Conservation (phyloP, 129 eudicot species). For the Scalesia atractyloides region DNA sequence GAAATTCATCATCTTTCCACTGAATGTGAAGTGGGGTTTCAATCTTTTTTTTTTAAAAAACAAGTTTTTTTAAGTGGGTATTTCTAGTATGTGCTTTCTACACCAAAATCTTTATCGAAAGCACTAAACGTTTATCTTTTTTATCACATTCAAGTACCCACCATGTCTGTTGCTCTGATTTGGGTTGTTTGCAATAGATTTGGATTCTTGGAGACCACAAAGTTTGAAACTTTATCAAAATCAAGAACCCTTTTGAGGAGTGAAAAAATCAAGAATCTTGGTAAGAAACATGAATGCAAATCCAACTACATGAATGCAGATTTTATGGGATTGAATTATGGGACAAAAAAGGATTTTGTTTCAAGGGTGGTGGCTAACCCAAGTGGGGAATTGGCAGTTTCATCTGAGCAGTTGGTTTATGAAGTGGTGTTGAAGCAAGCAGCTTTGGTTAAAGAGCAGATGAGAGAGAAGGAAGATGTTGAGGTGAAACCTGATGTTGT, state of each 20-base stretch:
- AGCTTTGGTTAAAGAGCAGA: constrained; percentile 77
- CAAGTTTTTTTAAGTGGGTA: constrained; percentile 34
- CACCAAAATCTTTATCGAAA: background rate
- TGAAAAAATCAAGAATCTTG: constrained; percentile 44
- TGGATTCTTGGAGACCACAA: constrained; percentile 58
- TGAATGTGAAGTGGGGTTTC: constrained; percentile 45
- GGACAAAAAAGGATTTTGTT: constrained; percentile 33
- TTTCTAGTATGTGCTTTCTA: constrained; percentile 6
- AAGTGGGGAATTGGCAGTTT: constrained; percentile 62
- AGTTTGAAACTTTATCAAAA: constrained; percentile 44
- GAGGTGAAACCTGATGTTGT: constrained; percentile 87
- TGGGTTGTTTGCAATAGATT: constrained; percentile 61
- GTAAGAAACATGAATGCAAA: constrained; percentile 37
- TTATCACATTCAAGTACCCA: constrained; percentile 22
- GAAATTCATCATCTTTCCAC: constrained; percentile 33
- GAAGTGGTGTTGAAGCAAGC: constrained; percentile 96
- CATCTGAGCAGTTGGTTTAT: constrained; percentile 93
- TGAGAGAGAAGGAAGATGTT: constrained; percentile 50
- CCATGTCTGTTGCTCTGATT: constrained; percentile 82
- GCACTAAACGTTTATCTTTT: constrained; percentile 20
- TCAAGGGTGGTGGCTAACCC: constrained; percentile 84
- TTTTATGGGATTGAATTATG: constrained; percentile 24
- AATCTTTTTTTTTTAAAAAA: constrained; percentile 19
- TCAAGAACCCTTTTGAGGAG: constrained; percentile 32
- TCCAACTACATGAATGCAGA: constrained; percentile 45